These are phyloP conservation scores for Gossypium bickii DNA, from an alignment of 345 rosid genomes.

Conservation along the genomic window DNA sequence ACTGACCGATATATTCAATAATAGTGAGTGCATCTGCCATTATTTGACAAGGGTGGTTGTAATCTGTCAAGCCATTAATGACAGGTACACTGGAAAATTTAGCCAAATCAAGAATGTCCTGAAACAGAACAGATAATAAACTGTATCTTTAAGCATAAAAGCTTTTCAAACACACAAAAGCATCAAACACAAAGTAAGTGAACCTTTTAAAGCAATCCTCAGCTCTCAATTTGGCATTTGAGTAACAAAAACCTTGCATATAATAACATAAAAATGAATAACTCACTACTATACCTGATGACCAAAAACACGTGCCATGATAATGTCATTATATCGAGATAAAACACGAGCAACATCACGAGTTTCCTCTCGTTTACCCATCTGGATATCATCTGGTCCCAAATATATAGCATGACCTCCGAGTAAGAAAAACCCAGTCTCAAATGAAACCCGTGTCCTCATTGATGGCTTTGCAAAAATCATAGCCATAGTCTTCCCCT, in stretches of 20 bases:
- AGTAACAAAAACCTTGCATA: not conserved
- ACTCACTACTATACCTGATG: slow-evolving; percentile 97
- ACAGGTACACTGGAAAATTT: slow-evolving; percentile 80
- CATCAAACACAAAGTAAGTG: not conserved
- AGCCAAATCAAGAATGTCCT: slow-evolving; percentile 92
- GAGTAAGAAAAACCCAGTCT: slow-evolving; percentile 89
- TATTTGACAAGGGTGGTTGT: slow-evolving; percentile 95
- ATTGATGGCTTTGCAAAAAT: slow-evolving; percentile 95
- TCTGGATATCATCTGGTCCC: slow-evolving; percentile 91
- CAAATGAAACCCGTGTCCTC: slow-evolving; percentile 96
- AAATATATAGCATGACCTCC: slow-evolving; percentile 94
- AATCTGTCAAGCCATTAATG: slow-evolving; percentile 86
- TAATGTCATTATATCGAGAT: slow-evolving; percentile 78
- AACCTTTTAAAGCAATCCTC: not conserved
- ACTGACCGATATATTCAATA: slow-evolving; percentile 75
- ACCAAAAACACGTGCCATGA: slow-evolving; percentile 95
- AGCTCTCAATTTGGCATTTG: not conserved
- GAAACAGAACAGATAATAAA: slow-evolving; percentile 22
- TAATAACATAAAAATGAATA: slow-evolving; percentile 10
- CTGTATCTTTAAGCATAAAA: not conserved
- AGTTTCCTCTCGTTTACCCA: slow-evolving; percentile 95
- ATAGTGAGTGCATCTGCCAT: slow-evolving; percentile 99
- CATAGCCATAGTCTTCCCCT: slow-evolving; percentile 95
- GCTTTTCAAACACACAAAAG: not conserved
- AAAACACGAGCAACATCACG: slow-evolving; percentile 95